Percentiles rank a stretch among this genome's conserved stretches.
Conservation (phyloP, 208 protist species). For the Leishmania turanica region DNA sequence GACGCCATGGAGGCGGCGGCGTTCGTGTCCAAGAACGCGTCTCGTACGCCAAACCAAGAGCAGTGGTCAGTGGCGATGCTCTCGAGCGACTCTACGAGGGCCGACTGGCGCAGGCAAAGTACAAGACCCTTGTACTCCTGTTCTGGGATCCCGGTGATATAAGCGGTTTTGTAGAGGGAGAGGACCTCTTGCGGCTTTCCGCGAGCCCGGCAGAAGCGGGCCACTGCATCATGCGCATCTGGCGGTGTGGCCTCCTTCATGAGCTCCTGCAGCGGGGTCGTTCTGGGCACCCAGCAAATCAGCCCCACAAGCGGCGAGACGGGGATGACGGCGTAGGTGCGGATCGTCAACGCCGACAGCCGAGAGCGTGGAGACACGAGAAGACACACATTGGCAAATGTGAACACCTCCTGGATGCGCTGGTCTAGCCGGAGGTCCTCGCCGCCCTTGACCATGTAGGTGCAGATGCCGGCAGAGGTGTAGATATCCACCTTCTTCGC, state of each 20-base stretch:
- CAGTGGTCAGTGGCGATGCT: slow-evolving; percentile 48
- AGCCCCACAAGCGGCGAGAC: slow-evolving; percentile 84
- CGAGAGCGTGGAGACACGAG: slow-evolving; percentile 1
- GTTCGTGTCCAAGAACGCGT: slow-evolving; percentile 71
- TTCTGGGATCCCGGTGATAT: neutral
- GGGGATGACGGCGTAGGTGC: slow-evolving; percentile 91
- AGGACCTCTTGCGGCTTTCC: neutral
- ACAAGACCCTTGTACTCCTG: slow-evolving; percentile 13
- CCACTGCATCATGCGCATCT: neutral
- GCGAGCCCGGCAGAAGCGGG: neutral
- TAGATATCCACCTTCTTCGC: slow-evolving; percentile 90
- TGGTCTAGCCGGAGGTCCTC: slow-evolving; percentile 95
- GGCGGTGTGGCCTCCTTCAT: slow-evolving; percentile 1
- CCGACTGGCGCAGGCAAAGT: slow-evolving; percentile 13
- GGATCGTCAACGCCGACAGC: slow-evolving; percentile 42
- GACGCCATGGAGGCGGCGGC: slow-evolving; percentile 63
- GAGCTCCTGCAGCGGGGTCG: slow-evolving; percentile 43
- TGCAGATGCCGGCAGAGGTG: slow-evolving; percentile 70
- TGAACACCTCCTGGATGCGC: slow-evolving; percentile 93
- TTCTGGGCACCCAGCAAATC: slow-evolving; percentile 91
- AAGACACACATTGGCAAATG: slow-evolving; percentile 79
- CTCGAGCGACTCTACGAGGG: slow-evolving; percentile 27
- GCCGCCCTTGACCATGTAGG: slow-evolving; percentile 94
- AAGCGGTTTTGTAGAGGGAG: neutral
- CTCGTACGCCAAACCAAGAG: slow-evolving; percentile 65